Conservation (phyloP, 441 rosid genomes). For the Raphanus hybrid region DNA sequence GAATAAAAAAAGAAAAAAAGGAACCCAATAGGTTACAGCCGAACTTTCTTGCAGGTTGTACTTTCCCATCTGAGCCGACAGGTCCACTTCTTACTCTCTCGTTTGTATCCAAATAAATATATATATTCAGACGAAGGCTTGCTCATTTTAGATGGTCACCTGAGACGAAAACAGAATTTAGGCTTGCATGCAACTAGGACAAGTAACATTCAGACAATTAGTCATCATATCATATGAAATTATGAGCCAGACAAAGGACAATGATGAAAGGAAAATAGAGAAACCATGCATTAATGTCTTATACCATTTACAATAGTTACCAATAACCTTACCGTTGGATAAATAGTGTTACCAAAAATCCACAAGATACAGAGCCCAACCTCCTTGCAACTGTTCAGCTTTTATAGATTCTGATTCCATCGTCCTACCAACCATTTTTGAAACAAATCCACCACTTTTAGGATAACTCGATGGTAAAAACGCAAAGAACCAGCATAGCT, state of each 20-base stretch:
- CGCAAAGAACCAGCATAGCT: not conserved
- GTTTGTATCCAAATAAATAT: not conserved
- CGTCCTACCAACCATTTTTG: not conserved
- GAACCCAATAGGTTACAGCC: not conserved
- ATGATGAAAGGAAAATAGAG: not conserved
- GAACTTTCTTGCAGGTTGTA: not conserved
- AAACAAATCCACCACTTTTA: not conserved
- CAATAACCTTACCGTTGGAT: slow-evolving; percentile 1
- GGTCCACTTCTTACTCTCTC: not conserved
- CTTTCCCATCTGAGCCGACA: not conserved
- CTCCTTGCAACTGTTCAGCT: not conserved
- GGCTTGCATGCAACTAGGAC: not conserved
- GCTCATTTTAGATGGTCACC: no score
- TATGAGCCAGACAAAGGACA: not conserved
- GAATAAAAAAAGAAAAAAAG: no score
- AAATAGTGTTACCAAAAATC: not conserved
- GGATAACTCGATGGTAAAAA: not conserved
- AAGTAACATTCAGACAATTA: not conserved
- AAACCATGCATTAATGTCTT: not conserved
- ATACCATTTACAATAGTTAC: not conserved
- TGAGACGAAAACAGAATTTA: no score
- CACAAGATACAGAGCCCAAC: not conserved
- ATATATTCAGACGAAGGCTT: not conserved
- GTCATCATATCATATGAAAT: not conserved
- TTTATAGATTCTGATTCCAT: not conserved